Percentiles rank a stretch among this genome's conserved stretches.
phyloP scores from a whole-genome alignment of 805 yeast species.

The Metschnikowia chrysomelidarum region DNA sequence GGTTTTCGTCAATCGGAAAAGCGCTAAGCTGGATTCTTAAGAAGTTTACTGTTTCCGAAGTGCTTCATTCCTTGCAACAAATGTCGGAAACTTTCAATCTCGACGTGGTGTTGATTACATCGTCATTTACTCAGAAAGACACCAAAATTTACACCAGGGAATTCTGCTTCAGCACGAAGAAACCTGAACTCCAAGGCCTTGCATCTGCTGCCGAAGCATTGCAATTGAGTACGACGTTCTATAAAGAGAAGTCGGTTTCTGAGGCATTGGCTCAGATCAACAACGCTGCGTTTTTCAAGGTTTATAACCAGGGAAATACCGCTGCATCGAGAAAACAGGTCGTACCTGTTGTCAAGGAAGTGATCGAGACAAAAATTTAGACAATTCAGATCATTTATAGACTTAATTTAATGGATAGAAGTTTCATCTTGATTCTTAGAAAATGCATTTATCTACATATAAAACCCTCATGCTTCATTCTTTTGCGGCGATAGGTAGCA shows the following conservation, averaged over 20 bases:
- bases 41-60: constrained; percentile 23
- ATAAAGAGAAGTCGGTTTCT: constrained; percentile 19
- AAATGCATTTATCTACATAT: too few species aligned
- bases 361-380: constrained; percentile 22
- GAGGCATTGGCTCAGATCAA: constrained; percentile 16
- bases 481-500: constrained; percentile 23
- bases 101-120: constrained; percentile 35
- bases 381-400: too few species aligned
- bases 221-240: constrained; percentile 26
- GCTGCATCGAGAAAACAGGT: constrained; percentile 82
- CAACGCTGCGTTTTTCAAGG: constrained; percentile 17
- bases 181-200: constrained; percentile 18
- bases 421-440: too few species aligned
- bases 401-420: too few species aligned
- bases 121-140: constrained; percentile 38
- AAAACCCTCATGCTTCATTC: too few species aligned
- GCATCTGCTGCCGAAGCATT: constrained; percentile 23
- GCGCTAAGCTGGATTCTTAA: constrained; percentile 53
- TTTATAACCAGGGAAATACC: constrained; percentile 48
- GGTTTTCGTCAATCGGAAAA: constrained; percentile 75
- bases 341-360: constrained; percentile 56
- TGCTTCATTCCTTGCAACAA: constrained; percentile 22
- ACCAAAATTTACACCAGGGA: constrained; percentile 34
- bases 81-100: constrained; percentile 22
- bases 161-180: constrained; percentile 27